Percentiles rank a stretch among this genome's conserved stretches.
phyloP scores from a whole-genome alignment of 805 yeast species.

The Zygosaccharomyces kombuchaensis region DNA sequence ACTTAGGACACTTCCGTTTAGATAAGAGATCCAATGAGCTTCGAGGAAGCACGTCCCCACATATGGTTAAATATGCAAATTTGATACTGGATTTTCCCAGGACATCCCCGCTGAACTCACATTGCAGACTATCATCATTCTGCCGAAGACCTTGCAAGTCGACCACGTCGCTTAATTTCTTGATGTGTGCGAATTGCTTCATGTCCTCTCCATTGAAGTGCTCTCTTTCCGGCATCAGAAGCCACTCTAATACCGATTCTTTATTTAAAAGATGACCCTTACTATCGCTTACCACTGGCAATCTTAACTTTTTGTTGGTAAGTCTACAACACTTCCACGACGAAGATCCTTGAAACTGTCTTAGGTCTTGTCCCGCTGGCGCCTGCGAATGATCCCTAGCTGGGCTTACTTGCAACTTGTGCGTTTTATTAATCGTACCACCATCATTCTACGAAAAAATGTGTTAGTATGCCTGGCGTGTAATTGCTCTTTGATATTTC shows the following conservation, averaged over 20 bases:
- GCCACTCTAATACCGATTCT: constrained; percentile 53
- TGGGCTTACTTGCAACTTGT: constrained; percentile 35
- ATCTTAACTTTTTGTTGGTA: constrained; percentile 41
- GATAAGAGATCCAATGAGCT: constrained; percentile 29
- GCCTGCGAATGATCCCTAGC: constrained; percentile 11
- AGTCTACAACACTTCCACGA: constrained; percentile 47
- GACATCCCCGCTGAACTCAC: constrained; percentile 28
- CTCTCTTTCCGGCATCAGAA: constrained; percentile 37
- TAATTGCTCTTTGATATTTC: not conserved
- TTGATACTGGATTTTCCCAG: constrained; percentile 36
- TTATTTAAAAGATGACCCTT: constrained; percentile 63
- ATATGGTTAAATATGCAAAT: constrained; percentile 45
- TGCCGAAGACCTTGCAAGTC: constrained; percentile 35
- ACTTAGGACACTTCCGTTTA: constrained; percentile 39
- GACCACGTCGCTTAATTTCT: constrained; percentile 42
- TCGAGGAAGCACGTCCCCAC: constrained; percentile 43
- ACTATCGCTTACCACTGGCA: constrained; percentile 63
- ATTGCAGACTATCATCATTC: constrained; percentile 11
- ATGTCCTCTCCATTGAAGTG: constrained; percentile 26
- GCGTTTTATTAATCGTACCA: constrained; percentile 61
- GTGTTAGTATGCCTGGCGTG: constrained; percentile 5
- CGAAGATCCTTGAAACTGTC: constrained; percentile 26
- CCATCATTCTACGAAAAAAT: constrained; percentile 52
- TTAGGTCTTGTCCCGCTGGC: constrained; percentile 11
- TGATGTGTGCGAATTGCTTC: constrained; percentile 35